These are phyloP conservation scores for Kregervanrija pseudodelftensis DNA, from an alignment of 805 yeast species.

Conservation along the genomic window DNA sequence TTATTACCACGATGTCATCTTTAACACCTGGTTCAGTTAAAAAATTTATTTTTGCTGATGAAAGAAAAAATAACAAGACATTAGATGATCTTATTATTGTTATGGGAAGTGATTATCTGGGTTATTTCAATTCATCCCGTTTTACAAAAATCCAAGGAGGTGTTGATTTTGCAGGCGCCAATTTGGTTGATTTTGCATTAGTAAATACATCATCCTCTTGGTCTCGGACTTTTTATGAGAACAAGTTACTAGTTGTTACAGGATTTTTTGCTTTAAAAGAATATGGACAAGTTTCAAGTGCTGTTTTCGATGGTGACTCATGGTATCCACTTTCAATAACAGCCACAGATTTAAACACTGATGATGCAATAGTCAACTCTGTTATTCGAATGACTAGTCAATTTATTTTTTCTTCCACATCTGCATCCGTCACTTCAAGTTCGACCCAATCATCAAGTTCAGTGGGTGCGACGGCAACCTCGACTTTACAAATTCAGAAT, in stretches of 20 bases:
- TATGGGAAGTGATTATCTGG: slow-evolving; percentile 33
- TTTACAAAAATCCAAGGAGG: slow-evolving; percentile 41
- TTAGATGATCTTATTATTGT: slow-evolving; percentile 35
- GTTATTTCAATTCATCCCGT: slow-evolving; percentile 37
- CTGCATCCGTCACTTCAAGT: slow-evolving; percentile 17
- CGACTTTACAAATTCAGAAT: slow-evolving; percentile 4
- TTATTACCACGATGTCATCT: slow-evolving; percentile 14
- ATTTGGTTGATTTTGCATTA: slow-evolving; percentile 35
- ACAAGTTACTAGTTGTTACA: slow-evolving; percentile 44
- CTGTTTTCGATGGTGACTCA: slow-evolving; percentile 52
- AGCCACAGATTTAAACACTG: slow-evolving; percentile 21
- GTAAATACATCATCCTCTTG: slow-evolving; percentile 21
- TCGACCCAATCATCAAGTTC: slow-evolving; percentile 8
- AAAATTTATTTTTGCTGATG: slow-evolving; percentile 15
- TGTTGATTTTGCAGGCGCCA: slow-evolving; percentile 26
- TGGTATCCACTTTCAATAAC: slow-evolving; percentile 66
- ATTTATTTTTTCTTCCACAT: slow-evolving; percentile 26
- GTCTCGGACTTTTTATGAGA: slow-evolving; percentile 34
- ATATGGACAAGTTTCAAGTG: slow-evolving; percentile 55
- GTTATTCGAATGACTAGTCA: slow-evolving; percentile 33
- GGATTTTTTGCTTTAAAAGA: slow-evolving; percentile 45
- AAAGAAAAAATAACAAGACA: slow-evolving; percentile 35
- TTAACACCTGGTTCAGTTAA: slow-evolving; percentile 28
- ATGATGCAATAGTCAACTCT: slow-evolving; percentile 19
- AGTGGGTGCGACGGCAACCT: slow-evolving; percentile 3